Percentiles rank a stretch among this genome's conserved stretches.
Evolutionary conservation across 1,284 basidiomycete species (phyloP).

Genomic region (Malassezia furfur): DNA sequence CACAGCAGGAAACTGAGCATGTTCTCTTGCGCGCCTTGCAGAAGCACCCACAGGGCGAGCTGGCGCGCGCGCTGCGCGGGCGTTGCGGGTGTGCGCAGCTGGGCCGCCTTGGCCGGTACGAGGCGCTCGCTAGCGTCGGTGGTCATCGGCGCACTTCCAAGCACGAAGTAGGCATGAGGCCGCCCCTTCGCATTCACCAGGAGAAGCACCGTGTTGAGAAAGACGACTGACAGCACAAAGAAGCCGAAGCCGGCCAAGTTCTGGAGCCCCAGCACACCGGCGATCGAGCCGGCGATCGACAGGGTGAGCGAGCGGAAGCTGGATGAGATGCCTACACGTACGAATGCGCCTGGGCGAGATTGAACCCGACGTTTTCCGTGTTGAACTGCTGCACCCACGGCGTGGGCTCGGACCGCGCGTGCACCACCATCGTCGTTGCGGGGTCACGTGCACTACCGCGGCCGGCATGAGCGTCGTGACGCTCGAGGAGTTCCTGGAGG

Average conservation of each 20-base stretch:
- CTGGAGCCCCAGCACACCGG: slow-evolving; percentile 41
- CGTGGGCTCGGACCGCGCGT: neutral
- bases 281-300: slow-evolving; percentile 33
- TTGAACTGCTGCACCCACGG: slow-evolving; percentile 13
- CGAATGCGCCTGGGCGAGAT: slow-evolving; percentile 8
- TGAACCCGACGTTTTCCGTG: slow-evolving; percentile 3
- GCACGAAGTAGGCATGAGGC: slow-evolving; percentile 24
- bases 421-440: neutral
- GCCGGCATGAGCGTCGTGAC: slow-evolving; percentile 31
- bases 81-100: slow-evolving; percentile 8
- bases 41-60: slow-evolving; percentile 10
- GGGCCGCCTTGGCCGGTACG: slow-evolving; percentile 5
- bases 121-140: slow-evolving; percentile 10
- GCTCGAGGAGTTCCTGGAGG: slow-evolving; percentile 37
- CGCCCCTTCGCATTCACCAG: slow-evolving; percentile 22
- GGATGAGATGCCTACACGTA: neutral
- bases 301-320: slow-evolving; percentile 38
- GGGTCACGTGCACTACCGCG: neutral
- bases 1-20: slow-evolving; percentile 40
- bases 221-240: slow-evolving; percentile 29
- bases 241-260: slow-evolving; percentile 40
- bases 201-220: slow-evolving; percentile 30
- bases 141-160: slow-evolving; percentile 17
- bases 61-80: neutral
- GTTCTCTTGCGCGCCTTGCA: slow-evolving; percentile 30